phyloP scores from a whole-genome alignment of 148 eudicot genomes.

The Rhododendron kiyosumense region DNA sequence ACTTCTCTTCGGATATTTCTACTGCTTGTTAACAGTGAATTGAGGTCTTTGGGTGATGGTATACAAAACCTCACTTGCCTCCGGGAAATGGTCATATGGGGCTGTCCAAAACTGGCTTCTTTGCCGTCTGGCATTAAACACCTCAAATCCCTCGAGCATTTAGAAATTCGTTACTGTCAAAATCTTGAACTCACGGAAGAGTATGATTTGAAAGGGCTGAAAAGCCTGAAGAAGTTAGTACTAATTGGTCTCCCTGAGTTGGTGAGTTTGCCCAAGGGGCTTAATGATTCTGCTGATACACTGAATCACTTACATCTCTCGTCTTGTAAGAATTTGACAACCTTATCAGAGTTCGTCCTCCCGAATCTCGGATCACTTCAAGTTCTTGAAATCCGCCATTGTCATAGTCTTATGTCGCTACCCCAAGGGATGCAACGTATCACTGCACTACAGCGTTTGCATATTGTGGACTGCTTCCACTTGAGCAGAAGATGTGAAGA shows the following conservation, averaged over 20 bases:
- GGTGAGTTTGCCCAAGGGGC: neutral
- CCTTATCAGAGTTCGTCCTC: neutral
- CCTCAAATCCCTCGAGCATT: neutral
- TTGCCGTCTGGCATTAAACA: neutral
- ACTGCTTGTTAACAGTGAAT: no score
- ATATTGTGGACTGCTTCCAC: neutral
- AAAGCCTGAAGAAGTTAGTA: neutral
- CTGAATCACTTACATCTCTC: neutral
- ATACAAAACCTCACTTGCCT: accelerated
- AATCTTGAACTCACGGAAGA: neutral
- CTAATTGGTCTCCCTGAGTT: neutral
- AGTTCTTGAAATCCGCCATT: neutral
- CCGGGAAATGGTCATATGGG: accelerated
- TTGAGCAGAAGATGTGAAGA: neutral
- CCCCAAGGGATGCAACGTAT: neutral
- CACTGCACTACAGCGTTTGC: neutral
- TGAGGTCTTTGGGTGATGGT: no score
- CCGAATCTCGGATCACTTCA: neutral
- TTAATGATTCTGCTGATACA: no score
- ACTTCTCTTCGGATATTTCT: no score
- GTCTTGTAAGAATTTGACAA: neutral
- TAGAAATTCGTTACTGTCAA: neutral
- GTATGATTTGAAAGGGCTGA: neutral
- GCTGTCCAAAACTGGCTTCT: neutral
- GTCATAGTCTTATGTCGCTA: neutral